A percentile compares a stretch with the other conserved stretches of the same genome.
Evolutionary conservation across 2,329 filamentous ascomycete genomes (phyloP).

Genomic region (Fusarium tanahbumbuense): DNA sequence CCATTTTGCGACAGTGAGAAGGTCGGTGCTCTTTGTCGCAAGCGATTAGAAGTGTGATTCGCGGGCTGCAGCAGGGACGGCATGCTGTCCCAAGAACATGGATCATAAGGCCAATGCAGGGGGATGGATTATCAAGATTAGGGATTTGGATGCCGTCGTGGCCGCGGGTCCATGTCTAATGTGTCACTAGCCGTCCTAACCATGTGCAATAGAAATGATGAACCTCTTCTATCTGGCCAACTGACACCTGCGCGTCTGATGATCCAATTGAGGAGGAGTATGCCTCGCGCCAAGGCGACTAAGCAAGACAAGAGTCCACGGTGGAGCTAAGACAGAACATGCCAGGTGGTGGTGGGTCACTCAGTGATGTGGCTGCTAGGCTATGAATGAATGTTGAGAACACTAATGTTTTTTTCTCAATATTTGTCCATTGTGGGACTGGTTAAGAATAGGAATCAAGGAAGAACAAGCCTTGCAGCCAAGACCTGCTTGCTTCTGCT

Average conservation of each 20-base stretch:
- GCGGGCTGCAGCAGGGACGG: constrained; percentile 26
- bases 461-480: constrained; percentile 5
- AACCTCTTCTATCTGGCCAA: constrained; percentile 37
- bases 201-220: constrained; percentile 47
- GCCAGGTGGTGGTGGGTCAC: constrained; percentile 39
- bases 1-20: constrained; percentile 15
- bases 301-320: constrained; percentile 25
- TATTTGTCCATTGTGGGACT: constrained; percentile 20
- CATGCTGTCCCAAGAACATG: constrained; percentile 37
- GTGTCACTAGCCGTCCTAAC: constrained; percentile 43
- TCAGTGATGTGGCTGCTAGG: background rate
- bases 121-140: constrained; percentile 37
- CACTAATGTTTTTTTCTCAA: constrained; percentile 16
- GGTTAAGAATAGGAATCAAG: constrained; percentile 1
- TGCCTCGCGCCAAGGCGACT: constrained; percentile 44
- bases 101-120: constrained; percentile 37
- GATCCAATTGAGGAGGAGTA: constrained; percentile 44
- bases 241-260: constrained; percentile 42
- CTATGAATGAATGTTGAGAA: constrained; percentile 32
- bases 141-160: constrained; percentile 30
- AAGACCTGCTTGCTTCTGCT: background rate
- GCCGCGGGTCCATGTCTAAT: constrained; percentile 37
- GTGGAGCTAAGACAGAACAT: constrained; percentile 22
- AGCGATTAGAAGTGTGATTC: constrained; percentile 38
- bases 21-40: constrained; percentile 21